phyloP scores from a whole-genome alignment of 2,329 filamentous ascomycete genomes.

The Monascus ruber region DNA sequence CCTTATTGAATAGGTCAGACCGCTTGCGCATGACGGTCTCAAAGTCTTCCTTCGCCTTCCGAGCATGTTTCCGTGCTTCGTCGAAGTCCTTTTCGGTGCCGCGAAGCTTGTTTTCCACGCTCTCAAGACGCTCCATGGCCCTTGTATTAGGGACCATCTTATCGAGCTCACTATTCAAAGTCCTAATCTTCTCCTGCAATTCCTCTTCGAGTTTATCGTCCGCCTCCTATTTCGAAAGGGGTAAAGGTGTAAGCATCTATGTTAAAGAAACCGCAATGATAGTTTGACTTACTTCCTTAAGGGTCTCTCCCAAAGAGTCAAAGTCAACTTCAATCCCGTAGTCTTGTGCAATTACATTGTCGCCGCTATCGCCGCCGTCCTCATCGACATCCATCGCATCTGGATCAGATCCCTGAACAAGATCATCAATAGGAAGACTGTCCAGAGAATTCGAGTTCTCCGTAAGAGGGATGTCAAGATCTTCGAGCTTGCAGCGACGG shows the following conservation, averaged over 20 bases:
- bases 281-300: conserved; percentile 54
- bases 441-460: conserved; percentile 62
- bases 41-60: conserved; percentile 70
- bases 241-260: not conserved
- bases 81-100: conserved; percentile 84
- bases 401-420: conserved; percentile 59
- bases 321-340: conserved; percentile 90
- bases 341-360: conserved; percentile 61
- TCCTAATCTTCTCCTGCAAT: conserved; percentile 65
- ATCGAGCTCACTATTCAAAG: conserved; percentile 67
- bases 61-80: conserved; percentile 62
- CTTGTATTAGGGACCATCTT: conserved; percentile 97
- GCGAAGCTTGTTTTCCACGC: conserved; percentile 70
- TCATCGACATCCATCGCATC: conserved; percentile 92
- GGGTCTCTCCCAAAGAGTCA: conserved; percentile 64
- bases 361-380: conserved; percentile 37
- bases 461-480: conserved; percentile 72
- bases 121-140: conserved; percentile 80
- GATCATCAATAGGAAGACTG: conserved; percentile 74
- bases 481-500: conserved; percentile 83
- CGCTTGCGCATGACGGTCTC: conserved; percentile 70
- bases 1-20: conserved; percentile 86
- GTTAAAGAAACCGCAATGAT: not conserved
- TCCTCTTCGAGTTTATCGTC: conserved; percentile 61
- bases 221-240: conserved; percentile 44